Conservation (phyloP, 805 yeast species). For the Myxozyma vanderwaltii region DNA sequence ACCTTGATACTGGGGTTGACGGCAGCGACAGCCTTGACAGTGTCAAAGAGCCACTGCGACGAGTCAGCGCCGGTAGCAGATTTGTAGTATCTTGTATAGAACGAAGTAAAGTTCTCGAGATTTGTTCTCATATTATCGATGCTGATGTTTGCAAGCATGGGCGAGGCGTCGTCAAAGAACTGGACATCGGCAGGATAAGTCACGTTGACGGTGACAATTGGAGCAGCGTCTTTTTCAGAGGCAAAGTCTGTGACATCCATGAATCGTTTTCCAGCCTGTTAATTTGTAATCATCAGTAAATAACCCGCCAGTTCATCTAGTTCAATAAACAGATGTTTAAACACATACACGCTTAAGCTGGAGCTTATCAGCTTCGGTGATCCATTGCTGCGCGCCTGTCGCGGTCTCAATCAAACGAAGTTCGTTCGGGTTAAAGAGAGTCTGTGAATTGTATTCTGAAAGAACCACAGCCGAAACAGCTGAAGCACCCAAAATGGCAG, state of each 20-base stretch:
- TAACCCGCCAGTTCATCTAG: too few species aligned
- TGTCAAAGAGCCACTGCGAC: slow-evolving; percentile 66
- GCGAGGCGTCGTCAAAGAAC: slow-evolving; percentile 46
- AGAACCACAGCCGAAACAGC: slow-evolving; percentile 25
- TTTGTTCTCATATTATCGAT: slow-evolving; percentile 52
- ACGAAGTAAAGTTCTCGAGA: slow-evolving; percentile 65
- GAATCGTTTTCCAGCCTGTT: slow-evolving; percentile 30
- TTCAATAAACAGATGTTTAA: background rate
- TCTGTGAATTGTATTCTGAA: slow-evolving; percentile 24
- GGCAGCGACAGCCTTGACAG: slow-evolving; percentile 43
- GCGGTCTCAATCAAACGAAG: slow-evolving; percentile 33
- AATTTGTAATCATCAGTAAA: background rate
- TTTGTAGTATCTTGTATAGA: slow-evolving; percentile 76
- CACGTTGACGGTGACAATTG: slow-evolving; percentile 40
- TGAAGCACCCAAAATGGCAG: slow-evolving; percentile 9
- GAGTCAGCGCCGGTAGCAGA: slow-evolving; percentile 69
- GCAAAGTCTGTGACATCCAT: slow-evolving; percentile 30
- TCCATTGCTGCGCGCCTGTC: slow-evolving; percentile 34
- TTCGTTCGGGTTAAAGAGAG: slow-evolving; percentile 25
- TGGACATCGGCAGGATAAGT: slow-evolving; percentile 55
- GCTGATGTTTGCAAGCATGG: slow-evolving; percentile 51
- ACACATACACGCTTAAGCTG: slow-evolving; percentile 42
- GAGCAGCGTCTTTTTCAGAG: background rate
- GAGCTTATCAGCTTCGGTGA: slow-evolving; percentile 50
- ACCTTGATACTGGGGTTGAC: slow-evolving; percentile 48